These are phyloP conservation scores for Moricandia moricandioides DNA, from an alignment of 345 rosid genomes.

Conservation along the genomic window DNA sequence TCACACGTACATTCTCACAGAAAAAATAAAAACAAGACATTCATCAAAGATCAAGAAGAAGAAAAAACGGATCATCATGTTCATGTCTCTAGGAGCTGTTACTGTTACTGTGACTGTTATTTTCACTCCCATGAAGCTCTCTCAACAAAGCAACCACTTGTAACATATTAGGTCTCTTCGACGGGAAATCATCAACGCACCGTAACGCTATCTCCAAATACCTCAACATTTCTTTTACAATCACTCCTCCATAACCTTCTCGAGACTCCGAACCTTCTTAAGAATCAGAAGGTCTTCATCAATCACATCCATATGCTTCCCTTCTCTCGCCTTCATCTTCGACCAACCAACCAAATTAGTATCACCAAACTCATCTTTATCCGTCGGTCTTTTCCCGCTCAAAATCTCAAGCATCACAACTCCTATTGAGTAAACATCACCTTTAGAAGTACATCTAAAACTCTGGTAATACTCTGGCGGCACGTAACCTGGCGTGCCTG, in stretches of 20 bases:
- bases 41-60: neutral
- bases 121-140: slow-evolving; percentile 65
- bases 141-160: slow-evolving; percentile 84
- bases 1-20: slow-evolving; percentile 16
- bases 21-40: neutral
- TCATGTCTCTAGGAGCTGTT: slow-evolving; percentile 45
- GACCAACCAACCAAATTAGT: slow-evolving; percentile 96
- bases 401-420: slow-evolving; percentile 85
- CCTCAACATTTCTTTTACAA: slow-evolving; percentile 79
- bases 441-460: slow-evolving; percentile 90
- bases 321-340: slow-evolving; percentile 81
- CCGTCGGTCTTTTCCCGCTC: slow-evolving; percentile 88
- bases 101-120: slow-evolving; percentile 61
- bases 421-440: slow-evolving; percentile 91
- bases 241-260: slow-evolving; percentile 52
- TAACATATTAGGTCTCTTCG: slow-evolving; percentile 83
- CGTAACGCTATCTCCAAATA: slow-evolving; percentile 76
- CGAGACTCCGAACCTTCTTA: slow-evolving; percentile 46
- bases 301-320: slow-evolving; percentile 88
- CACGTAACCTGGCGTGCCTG: slow-evolving; percentile 95
- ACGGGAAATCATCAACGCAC: slow-evolving; percentile 87
- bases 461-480: slow-evolving; percentile 98
- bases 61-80: neutral
- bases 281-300: slow-evolving; percentile 61
- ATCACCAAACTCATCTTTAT: slow-evolving; percentile 98